Percentiles rank a stretch among this genome's conserved stretches.
phyloP scores from a whole-genome alignment of 192 early-diverging fungal species.

The Umbelopsis sp. region DNA sequence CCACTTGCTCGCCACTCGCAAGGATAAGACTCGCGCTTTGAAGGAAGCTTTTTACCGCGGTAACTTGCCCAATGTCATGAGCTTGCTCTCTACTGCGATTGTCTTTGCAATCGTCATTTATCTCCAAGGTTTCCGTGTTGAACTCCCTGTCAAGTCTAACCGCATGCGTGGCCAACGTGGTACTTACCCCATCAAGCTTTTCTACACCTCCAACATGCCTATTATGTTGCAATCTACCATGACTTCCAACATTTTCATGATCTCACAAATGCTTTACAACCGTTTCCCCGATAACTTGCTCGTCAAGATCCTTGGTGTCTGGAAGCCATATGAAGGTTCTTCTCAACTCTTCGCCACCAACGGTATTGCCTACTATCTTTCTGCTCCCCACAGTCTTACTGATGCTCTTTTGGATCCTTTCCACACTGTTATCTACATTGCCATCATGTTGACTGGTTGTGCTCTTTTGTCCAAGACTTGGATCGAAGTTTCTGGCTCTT shows the following conservation, averaged over 20 bases:
- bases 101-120: conserved; percentile 91
- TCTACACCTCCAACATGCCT: conserved; percentile 99
- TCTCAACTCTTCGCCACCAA: conserved; percentile 91
- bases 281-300: conserved; percentile 97
- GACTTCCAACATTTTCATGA: conserved; percentile 96
- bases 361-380: conserved; percentile 98
- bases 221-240: conserved; percentile 99
- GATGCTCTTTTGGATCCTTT: conserved; percentile 90
- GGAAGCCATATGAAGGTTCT: conserved; percentile 96
- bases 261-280: conserved; percentile 98
- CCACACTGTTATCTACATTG: conserved; percentile 92
- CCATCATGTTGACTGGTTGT: conserved; percentile 94
- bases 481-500: conserved; percentile 99
- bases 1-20: conserved; percentile 92
- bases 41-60: conserved; percentile 97
- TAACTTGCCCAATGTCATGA: conserved; percentile 86
- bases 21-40: conserved; percentile 95
- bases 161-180: conserved; percentile 96
- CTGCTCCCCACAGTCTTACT: conserved; percentile 87
- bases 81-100: conserved; percentile 86
- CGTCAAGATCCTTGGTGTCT: conserved; percentile 92
- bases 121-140: conserved; percentile 99
- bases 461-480: conserved; percentile 97
- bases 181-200: conserved; percentile 98
- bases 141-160: conserved; percentile 98